Evolutionary conservation across 208 protist species (phyloP).

Genomic region (Wallacemonas sp.): DNA sequence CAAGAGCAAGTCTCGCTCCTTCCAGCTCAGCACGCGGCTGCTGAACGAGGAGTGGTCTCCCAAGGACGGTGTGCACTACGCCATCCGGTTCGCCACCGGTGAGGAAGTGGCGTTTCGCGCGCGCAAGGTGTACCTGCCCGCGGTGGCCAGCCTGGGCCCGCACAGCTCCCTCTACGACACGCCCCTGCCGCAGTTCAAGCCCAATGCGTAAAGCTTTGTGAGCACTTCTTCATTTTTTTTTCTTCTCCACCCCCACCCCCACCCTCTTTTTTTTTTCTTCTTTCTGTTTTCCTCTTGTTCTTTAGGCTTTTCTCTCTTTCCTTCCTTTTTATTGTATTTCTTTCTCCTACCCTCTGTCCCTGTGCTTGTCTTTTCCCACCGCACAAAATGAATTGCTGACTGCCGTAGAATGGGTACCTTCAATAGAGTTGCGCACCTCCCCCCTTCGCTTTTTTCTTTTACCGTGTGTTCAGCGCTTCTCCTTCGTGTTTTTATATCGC

Average conservation of each 20-base stretch:
- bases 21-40: slow-evolving; percentile 38
- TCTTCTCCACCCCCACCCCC: neutral
- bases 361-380: too few relatives aligned
- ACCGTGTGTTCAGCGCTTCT: too few relatives aligned
- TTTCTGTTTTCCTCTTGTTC: slow-evolving; percentile 17
- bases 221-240: neutral
- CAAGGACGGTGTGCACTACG: slow-evolving; percentile 32
- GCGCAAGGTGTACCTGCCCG: slow-evolving; percentile 44
- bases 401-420: too few relatives aligned
- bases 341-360: neutral
- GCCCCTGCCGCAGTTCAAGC: slow-evolving; percentile 22
- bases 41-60: slow-evolving; percentile 51
- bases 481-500: too few relatives aligned
- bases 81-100: slow-evolving; percentile 40
- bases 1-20: slow-evolving; percentile 34
- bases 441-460: too few relatives aligned
- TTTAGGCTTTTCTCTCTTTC: slow-evolving; percentile 3
- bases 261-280: neutral
- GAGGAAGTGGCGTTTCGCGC: slow-evolving; percentile 50
- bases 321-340: slow-evolving; percentile 25
- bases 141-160: slow-evolving; percentile 30
- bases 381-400: too few relatives aligned
- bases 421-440: too few relatives aligned
- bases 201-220: neutral
- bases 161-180: slow-evolving; percentile 24